phyloP scores from a whole-genome alignment of 2,329 filamentous ascomycete species.

The Stemphylium beticola region DNA sequence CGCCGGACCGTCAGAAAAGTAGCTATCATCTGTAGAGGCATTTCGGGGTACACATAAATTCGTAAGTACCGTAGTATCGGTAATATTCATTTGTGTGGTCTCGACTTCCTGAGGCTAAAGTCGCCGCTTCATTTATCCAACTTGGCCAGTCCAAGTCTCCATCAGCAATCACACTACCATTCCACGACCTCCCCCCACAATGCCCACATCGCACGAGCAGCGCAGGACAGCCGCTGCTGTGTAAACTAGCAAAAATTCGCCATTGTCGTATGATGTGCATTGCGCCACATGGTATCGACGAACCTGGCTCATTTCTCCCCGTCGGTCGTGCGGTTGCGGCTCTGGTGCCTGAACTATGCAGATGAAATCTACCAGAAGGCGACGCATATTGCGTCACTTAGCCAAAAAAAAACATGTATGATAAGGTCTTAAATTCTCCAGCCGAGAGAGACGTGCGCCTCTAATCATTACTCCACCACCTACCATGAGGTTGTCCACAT shows the following conservation, averaged over 20 bases:
- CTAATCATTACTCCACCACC: background rate
- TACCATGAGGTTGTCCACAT: slow-evolving; percentile 22
- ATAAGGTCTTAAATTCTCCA: slow-evolving; percentile 20
- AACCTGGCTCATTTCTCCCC: no score
- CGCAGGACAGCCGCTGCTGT: slow-evolving; percentile 3
- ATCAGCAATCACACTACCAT: background rate
- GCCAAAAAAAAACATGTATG: background rate
- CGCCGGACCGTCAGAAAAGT: background rate
- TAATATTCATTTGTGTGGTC: slow-evolving; percentile 19
- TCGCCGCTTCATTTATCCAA: slow-evolving; percentile 21
- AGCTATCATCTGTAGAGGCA: background rate
- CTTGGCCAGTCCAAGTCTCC: slow-evolving; percentile 11
- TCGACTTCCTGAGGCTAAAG: slow-evolving; percentile 35
- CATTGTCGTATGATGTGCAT: slow-evolving; percentile 19
- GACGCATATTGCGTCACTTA: no score
- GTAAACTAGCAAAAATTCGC: background rate
- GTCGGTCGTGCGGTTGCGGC: no score
- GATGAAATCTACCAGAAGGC: no score
- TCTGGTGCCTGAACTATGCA: no score
- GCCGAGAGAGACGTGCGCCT: background rate
- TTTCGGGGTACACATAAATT: background rate
- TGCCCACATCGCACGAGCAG: slow-evolving; percentile 15
- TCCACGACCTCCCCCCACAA: background rate
- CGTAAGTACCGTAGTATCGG: slow-evolving; percentile 1
- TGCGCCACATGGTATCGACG: background rate